These are phyloP conservation scores for Pleurotus giganteus DNA, from an alignment of 768 basidiomycete species.

Conservation along the genomic window DNA sequence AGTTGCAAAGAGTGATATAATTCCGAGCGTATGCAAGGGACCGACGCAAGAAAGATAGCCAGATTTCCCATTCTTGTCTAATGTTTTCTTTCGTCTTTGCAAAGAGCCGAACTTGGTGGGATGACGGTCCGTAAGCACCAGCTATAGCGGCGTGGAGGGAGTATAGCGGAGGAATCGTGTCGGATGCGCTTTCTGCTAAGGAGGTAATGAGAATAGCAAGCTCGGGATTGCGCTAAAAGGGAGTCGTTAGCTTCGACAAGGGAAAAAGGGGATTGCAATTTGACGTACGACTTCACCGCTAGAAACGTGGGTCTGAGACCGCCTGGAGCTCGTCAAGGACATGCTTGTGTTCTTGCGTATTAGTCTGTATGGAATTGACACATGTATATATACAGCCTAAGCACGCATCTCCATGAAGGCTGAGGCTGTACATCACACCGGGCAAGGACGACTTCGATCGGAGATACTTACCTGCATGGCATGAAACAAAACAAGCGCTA, in stretches of 20 bases:
- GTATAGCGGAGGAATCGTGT: neutral
- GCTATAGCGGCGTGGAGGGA: neutral
- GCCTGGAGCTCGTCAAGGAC: neutral
- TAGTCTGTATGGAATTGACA: neutral
- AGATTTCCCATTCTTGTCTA: neutral
- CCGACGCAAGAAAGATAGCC: neutral
- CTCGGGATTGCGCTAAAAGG: neutral
- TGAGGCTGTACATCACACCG: too few species aligned
- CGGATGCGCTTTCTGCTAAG: neutral
- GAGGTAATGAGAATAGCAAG: neutral
- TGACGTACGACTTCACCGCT: neutral
- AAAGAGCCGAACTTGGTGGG: neutral
- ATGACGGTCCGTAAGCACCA: neutral
- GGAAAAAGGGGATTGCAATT: neutral
- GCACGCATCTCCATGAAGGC: neutral
- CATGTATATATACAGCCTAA: neutral
- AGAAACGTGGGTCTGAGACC: neutral
- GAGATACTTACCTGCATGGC: too few species aligned
- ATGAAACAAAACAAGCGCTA: too few species aligned
- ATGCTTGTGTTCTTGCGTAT: neutral
- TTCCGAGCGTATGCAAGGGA: neutral
- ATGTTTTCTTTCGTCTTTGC: neutral
- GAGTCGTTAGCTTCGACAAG: neutral
- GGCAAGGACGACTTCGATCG: too few species aligned
- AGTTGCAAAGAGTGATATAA: neutral